Conservation (phyloP, 2,329 filamentous ascomycete genomes). For the Phaeoacremonium minimum region DNA sequence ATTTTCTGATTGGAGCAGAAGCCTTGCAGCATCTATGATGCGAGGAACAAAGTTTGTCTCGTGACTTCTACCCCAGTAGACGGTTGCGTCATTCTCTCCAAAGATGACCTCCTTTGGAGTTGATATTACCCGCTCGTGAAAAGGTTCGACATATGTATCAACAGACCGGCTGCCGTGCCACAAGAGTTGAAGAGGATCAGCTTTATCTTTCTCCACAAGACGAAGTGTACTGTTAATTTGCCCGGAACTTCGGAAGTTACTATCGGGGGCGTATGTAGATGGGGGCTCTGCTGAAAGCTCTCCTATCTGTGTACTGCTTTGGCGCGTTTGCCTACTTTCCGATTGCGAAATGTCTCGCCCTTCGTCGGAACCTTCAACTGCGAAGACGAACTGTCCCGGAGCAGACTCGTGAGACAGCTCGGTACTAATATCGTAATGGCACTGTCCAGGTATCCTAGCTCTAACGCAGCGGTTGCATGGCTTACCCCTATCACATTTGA, state of each 20-base stretch:
- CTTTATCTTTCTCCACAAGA: neutral
- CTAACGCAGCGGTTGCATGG: constrained; percentile 1
- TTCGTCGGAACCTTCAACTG: neutral
- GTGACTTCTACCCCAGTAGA: constrained; percentile 7
- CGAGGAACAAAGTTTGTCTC: constrained; percentile 8
- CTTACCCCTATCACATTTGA: neutral
- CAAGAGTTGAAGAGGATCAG: constrained; percentile 3
- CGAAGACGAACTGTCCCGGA: neutral
- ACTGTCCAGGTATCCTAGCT: neutral
- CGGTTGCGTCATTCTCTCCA: constrained; percentile 5
- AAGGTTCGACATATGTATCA: constrained; percentile 4
- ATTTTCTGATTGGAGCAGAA: constrained; percentile 5
- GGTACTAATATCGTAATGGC: neutral
- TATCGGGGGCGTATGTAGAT: neutral
- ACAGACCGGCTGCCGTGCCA: constrained; percentile 7
- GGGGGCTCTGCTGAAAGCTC: neutral
- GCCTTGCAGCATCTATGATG: constrained; percentile 5
- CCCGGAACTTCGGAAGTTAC: neutral
- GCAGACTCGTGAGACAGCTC: neutral
- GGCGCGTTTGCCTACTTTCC: no score
- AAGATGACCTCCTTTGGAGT: constrained; percentile 7
- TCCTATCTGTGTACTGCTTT: neutral
- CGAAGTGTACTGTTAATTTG: neutral
- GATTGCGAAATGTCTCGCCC: no score
- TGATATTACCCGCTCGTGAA: neutral